These are phyloP conservation scores for Plasmodium ovale DNA, from an alignment of 169 alveolate genomes.

Conservation along the genomic window DNA sequence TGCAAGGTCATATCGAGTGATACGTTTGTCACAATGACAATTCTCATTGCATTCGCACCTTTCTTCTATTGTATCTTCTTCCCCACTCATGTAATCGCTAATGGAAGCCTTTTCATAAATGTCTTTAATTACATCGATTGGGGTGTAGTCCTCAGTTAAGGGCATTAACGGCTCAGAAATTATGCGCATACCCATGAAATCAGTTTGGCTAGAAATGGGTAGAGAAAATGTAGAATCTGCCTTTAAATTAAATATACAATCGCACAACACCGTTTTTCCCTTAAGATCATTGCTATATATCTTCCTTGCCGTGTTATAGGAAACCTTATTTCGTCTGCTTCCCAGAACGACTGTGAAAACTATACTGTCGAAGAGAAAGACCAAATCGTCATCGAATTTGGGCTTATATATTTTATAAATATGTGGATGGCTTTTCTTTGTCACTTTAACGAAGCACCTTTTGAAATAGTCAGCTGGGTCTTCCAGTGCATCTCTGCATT, in stretches of 20 bases:
- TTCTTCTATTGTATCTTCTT: constrained; percentile 9
- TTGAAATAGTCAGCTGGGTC: constrained; percentile 16
- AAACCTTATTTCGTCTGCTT: constrained; percentile 48
- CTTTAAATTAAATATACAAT: constrained; percentile 80
- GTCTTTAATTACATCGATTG: constrained; percentile 61
- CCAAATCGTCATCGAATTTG: constrained; percentile 80
- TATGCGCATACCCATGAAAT: constrained; percentile 83
- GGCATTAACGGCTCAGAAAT: constrained; percentile 85
- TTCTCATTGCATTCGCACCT: background rate
- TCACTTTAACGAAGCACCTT: constrained; percentile 46
- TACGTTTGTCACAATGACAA: background rate
- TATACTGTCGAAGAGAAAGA: constrained; percentile 81
- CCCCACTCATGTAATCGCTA: constrained; percentile 49
- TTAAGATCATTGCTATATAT: constrained; percentile 83
- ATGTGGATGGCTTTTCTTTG: constrained; percentile 41
- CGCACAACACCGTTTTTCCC: constrained; percentile 84
- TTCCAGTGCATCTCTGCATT: background rate
- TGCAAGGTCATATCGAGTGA: background rate
- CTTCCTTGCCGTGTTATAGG: constrained; percentile 80
- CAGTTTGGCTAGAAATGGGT: constrained; percentile 82
- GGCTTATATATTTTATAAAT: constrained; percentile 80
- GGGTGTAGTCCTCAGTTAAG: constrained; percentile 15
- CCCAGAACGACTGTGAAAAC: constrained; percentile 81
- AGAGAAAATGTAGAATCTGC: constrained; percentile 75
- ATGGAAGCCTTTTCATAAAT: constrained; percentile 25